phyloP scores from a whole-genome alignment of 306 rosid species.

The Astragalus membranaceus region DNA sequence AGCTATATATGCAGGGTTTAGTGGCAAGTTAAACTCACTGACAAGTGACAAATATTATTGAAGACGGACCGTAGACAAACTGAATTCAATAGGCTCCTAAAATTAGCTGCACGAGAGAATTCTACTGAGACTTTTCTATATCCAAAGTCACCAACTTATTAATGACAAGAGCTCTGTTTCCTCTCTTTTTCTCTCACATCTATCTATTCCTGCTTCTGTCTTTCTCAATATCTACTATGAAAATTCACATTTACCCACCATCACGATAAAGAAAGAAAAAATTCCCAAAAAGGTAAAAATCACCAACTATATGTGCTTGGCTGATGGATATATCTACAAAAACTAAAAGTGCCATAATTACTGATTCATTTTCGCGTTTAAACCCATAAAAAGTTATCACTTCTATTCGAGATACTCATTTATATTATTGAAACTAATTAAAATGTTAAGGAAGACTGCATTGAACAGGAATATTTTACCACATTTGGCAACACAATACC shows the following conservation, averaged over 20 bases:
- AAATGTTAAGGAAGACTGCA: not conserved
- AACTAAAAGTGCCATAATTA: not conserved
- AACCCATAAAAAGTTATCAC: not conserved
- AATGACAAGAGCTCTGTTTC: not conserved
- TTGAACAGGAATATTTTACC: not conserved
- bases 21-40: not conserved
- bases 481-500: not conserved
- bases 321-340: not conserved
- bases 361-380: not conserved
- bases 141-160: not conserved
- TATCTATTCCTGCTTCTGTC: not conserved
- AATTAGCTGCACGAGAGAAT: not conserved
- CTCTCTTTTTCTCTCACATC: not conserved
- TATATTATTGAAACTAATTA: not conserved
- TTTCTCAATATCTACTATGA: not conserved
- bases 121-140: not conserved
- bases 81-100: not conserved
- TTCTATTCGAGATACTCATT: not conserved
- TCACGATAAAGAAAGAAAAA: not conserved
- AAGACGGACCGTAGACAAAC: not conserved
- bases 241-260: not conserved
- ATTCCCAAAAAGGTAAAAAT: not conserved
- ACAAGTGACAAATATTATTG: not conserved
- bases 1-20: not conserved
- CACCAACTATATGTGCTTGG: not conserved